These are phyloP conservation scores for Zymoseptoria tritici DNA, from an alignment of 2,329 filamentous ascomycete genomes.

Conservation along the genomic window DNA sequence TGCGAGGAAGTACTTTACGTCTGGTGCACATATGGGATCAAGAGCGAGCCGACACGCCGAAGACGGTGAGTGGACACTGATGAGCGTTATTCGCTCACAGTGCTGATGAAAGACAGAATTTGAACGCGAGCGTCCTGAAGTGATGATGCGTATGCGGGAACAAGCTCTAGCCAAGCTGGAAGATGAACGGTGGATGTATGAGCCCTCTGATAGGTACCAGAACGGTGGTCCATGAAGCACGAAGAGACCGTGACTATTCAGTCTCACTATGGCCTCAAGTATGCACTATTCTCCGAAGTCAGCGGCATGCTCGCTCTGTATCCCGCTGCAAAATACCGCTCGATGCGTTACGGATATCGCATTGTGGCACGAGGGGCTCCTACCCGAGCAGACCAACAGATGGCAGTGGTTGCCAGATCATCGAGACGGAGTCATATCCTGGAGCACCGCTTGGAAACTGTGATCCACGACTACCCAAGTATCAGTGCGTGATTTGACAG, in stretches of 20 bases:
- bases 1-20: conserved; percentile 22
- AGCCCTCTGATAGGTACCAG: conserved; percentile 15
- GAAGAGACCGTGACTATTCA: neutral
- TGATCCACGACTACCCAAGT: too few relatives aligned
- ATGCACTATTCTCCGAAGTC: neutral
- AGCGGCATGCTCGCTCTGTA: neutral
- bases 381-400: too few relatives aligned
- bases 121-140: conserved; percentile 15
- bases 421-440: too few relatives aligned
- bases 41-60: conserved; percentile 17
- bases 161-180: conserved; percentile 22
- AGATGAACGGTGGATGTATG: conserved; percentile 23
- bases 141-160: conserved; percentile 18
- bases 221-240: neutral
- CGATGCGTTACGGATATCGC: too few relatives aligned
- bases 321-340: too few relatives aligned
- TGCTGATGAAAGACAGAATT: conserved; percentile 15
- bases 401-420: too few relatives aligned
- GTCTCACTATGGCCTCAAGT: neutral
- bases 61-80: conserved; percentile 15
- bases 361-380: too few relatives aligned
- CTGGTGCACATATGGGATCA: conserved; percentile 18
- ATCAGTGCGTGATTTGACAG: too few relatives aligned
- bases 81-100: neutral
- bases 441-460: too few relatives aligned